Conservation (phyloP, 73 alveolate genomes). For the Urostyla sp. region DNA sequence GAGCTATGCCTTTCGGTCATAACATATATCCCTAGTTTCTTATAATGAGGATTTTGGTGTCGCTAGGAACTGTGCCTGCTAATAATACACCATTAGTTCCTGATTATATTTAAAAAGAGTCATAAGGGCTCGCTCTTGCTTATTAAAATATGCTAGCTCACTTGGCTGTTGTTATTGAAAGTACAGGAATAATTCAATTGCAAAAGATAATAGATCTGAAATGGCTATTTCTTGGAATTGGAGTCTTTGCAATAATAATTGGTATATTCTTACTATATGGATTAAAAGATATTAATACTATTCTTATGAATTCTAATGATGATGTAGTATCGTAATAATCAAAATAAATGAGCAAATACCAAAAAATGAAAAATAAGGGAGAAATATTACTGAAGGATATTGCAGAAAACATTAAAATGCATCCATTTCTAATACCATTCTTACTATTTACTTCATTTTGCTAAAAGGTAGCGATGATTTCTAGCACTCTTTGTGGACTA, state of each 20-base stretch:
- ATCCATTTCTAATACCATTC: too few relatives aligned
- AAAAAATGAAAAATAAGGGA: too few relatives aligned
- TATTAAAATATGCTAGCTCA: not conserved
- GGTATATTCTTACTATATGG: slow-evolving; percentile 1
- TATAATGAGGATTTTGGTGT: not conserved
- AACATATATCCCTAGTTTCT: not conserved
- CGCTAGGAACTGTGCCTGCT: not conserved
- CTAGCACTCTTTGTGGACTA: slow-evolving; percentile 7
- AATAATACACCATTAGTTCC: not conserved
- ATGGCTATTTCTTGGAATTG: slow-evolving; percentile 34
- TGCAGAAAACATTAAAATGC: too few relatives aligned
- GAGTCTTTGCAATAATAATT: not conserved
- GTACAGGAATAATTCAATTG: slow-evolving; percentile 9
- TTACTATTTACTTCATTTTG: slow-evolving; percentile 15
- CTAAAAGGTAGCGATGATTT: not conserved
- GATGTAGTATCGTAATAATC: too few relatives aligned
- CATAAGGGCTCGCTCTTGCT: not conserved
- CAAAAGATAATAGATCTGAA: slow-evolving; percentile 5
- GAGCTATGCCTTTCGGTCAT: not conserved
- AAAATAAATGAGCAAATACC: too few relatives aligned
- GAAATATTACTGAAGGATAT: too few relatives aligned
- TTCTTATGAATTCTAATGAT: too few relatives aligned
- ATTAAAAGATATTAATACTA: slow-evolving; percentile 13
- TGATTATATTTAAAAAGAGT: not conserved
- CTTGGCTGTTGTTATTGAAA: slow-evolving; percentile 1